Percentiles rank a stretch among this genome's conserved stretches.
These are phyloP conservation scores for Fraxinus platypoda DNA, from an alignment of 305 asterid species.

Conservation along the genomic window DNA sequence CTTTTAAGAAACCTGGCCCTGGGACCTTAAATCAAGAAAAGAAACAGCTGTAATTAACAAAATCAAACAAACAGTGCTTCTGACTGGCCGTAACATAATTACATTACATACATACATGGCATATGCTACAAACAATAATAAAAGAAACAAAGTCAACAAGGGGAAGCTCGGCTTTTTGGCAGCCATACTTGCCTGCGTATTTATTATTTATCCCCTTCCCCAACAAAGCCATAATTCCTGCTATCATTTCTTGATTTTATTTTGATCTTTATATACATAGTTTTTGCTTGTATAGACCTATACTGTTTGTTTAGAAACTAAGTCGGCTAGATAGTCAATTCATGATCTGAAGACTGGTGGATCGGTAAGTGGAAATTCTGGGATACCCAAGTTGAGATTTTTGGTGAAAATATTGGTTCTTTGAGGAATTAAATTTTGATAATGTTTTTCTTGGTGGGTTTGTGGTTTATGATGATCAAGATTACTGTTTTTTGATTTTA, in stretches of 20 bases:
- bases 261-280: not conserved
- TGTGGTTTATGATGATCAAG: slow-evolving; percentile 30
- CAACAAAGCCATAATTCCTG: slow-evolving; percentile 17
- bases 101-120: slow-evolving; percentile 25
- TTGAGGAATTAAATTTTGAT: slow-evolving; percentile 33
- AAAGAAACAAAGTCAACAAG: slow-evolving; percentile 57
- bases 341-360: slow-evolving; percentile 40
- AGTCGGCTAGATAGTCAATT: slow-evolving; percentile 31
- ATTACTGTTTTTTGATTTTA: slow-evolving; percentile 3
- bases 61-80: slow-evolving; percentile 24
- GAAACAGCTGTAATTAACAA: slow-evolving; percentile 33
- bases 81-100: slow-evolving; percentile 34
- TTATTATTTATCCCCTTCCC: slow-evolving; percentile 30
- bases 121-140: slow-evolving; percentile 13
- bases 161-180: slow-evolving; percentile 45
- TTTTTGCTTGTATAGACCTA: not conserved
- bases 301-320: slow-evolving; percentile 11
- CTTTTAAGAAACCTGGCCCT: slow-evolving; percentile 12
- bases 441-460: slow-evolving; percentile 14
- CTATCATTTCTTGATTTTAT: slow-evolving; percentile 8
- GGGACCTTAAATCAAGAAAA: slow-evolving; percentile 9
- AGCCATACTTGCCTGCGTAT: slow-evolving; percentile 43
- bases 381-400: slow-evolving; percentile 31
- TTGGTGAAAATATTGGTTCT: slow-evolving; percentile 26
- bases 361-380: slow-evolving; percentile 52